Base-by-base conservation (phyloP, 345 rosid species). In the Populus simonii region DNA sequence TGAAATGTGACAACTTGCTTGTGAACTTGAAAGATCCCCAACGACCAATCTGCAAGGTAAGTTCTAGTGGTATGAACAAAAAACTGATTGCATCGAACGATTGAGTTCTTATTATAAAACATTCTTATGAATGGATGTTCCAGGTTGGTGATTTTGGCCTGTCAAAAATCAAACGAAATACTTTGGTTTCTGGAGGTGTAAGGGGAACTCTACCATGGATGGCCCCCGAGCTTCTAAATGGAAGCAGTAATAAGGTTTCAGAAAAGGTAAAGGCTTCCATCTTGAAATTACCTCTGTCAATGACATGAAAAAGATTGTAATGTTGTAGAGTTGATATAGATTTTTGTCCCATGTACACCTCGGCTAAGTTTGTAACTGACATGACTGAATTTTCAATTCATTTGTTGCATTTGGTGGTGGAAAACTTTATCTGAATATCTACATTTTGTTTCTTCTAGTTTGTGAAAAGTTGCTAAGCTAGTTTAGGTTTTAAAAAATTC, bases 1-100 rank as follows among this genome's bases (percentile, higher is more conserved):
- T 96, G 83, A 96, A 96, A 84, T 96, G 99, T 78, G 97, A 93
- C 89, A 93, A 96, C 85, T 80, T 96, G 86, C 97, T 96, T 36
- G 97, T 96, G 78, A 96, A 96, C 90, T 90, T 96, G 86, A 96
- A 96, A 86, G 99, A 96, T 87, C 85, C 97, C 72, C 87, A 83
- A 35, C 89, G 97, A 66, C 99, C 98, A 74, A 93, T 96, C 78
- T 96, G 98, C 95, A 96, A 96, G 96, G 99, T 93, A 86, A 81
- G 51, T 47, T 72, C 57, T 72, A 15, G 35, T 75, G 11, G 41
- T 31, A 20, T 45, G 15, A 12, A n/a, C 8, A 38, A 33, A 5
- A 4, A 62, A 55, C 66, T 29, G 27, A 68, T 36, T 27, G 15
- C 13, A 38, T 29, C 38, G 53, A 41, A 53, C 72, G 17, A 72